Base-by-base conservation (phyloP, 1,284 basidiomycete species). In the Amylostereum chailletii region DNA sequence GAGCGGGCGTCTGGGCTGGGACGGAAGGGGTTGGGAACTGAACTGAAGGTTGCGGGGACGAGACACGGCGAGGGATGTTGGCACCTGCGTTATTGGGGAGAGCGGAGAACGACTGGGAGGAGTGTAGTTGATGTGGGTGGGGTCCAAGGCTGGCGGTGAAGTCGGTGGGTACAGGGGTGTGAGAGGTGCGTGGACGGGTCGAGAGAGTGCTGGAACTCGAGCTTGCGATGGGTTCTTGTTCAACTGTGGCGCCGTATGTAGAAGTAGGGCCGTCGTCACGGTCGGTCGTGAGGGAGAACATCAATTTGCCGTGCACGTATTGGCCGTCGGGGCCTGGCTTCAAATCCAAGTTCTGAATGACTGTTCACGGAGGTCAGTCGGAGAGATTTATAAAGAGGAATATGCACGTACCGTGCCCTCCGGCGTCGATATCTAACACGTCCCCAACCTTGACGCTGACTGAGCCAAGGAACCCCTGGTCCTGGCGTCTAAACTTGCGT, bases 401-500 rank as follows among this genome's bases (percentile, higher is more conserved):
- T 69, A 8, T 29, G 27, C 11, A 38, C 86, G 62, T 62, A 89
- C 91, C 90, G 67, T 94, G 91, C 10, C 90, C 90, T 48, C 89
- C 93, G 11, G 93, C 69, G 55, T 92, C 89, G 38, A 95, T 75
- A 65, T 95, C 93, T 47, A 96, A 72, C n/a, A 89, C 86, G 66
- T 94, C 89, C 56, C 86, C 81, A 53, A 96, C 90, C 56, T 83
- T 81, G 59, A 97, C 79, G 64, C 95, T 95, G 62, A 96, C 92
- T 31, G 94, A 92, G 48, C 93, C 93, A 44, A 97, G 74, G 68
- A 96, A 96, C 3, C 93, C 93, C 64, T 96, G 93, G 66, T 96
- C 92, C 67, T 85, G 85, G 68, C 90, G 78, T 74, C 95, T 96
- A 72, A 96, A 96, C 70, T 95, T 96, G 67, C 91, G 86, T 70